A percentile compares a stretch with the other conserved stretches of the same genome.
These are phyloP conservation scores for Claviceps sp. DNA, from an alignment of 2,329 filamentous ascomycete species.

Conservation along the genomic window DNA sequence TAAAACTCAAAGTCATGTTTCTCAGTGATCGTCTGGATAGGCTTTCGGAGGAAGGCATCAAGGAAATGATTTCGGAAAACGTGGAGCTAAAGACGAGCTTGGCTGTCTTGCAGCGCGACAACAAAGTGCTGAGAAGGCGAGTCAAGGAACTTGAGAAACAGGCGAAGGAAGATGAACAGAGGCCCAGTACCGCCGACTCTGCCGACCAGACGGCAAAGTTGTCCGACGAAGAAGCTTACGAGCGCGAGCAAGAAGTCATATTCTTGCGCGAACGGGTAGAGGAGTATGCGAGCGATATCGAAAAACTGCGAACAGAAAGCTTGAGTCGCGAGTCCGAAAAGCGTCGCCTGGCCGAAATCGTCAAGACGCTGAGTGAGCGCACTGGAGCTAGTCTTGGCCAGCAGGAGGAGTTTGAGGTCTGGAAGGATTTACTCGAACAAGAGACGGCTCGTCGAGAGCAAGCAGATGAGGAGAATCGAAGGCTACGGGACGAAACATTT, in stretches of 20 bases:
- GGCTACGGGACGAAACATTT: conserved; percentile 71
- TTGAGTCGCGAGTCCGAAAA: conserved; percentile 74
- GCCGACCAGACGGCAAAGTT: conserved; percentile 43
- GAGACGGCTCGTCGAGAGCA: conserved; percentile 83
- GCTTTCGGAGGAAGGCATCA: conserved; percentile 87
- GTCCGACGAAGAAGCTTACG: conserved; percentile 47
- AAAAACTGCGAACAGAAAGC: conserved; percentile 65
- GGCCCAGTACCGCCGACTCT: conserved; percentile 49
- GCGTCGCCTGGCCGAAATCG: conserved; percentile 69
- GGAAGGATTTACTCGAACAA: conserved; percentile 87
- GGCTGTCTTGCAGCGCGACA: conserved; percentile 80
- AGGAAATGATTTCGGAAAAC: conserved; percentile 96
- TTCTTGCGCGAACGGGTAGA: conserved; percentile 79
- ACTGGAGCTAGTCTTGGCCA: conserved; percentile 36
- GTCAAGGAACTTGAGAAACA: conserved; percentile 80
- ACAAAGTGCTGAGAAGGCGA: conserved; percentile 65
- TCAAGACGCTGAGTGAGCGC: conserved; percentile 40
- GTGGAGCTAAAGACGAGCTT: conserved; percentile 88
- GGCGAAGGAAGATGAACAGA: conserved; percentile 50
- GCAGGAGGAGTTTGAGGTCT: conserved; percentile 65
- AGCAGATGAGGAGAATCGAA: conserved; percentile 76
- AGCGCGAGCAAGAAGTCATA: conserved; percentile 72
- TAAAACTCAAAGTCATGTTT: conserved; percentile 96
- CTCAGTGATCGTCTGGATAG: conserved; percentile 86
- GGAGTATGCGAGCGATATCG: conserved; percentile 70